Percentiles rank a stretch among this genome's conserved stretches.
These are phyloP conservation scores for Penicillium rolfsii DNA, from an alignment of 2,329 filamentous ascomycete genomes.

Conservation along the genomic window DNA sequence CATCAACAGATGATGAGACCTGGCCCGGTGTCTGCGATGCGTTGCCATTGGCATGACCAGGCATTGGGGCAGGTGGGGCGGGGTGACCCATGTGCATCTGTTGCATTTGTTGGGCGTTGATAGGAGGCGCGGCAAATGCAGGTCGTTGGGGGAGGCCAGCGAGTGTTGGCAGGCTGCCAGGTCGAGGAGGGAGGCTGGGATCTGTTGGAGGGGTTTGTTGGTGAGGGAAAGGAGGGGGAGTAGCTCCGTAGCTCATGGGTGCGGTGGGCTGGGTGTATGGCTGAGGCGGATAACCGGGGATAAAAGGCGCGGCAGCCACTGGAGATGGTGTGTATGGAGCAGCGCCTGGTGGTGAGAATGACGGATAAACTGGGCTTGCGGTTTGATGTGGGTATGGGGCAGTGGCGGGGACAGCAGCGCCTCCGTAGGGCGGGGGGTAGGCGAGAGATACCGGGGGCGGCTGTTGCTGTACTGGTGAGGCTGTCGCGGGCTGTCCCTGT, in stretches of 20 bases:
- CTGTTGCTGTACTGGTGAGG: conserved; percentile 33
- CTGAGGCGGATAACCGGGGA: conserved; percentile 39
- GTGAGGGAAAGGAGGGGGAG: conserved; percentile 47
- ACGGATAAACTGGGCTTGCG: conserved; percentile 42
- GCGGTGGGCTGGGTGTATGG: conserved; percentile 36
- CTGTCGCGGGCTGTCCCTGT: conserved; percentile 38
- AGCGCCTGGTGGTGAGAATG: conserved; percentile 41
- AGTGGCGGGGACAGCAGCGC: conserved; percentile 35
- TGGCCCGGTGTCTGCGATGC: conserved; percentile 26
- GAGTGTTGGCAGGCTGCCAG: conserved; percentile 58
- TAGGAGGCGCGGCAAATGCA: conserved; percentile 57
- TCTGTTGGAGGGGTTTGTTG: conserved; percentile 46
- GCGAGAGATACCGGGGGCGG: conserved; percentile 39
- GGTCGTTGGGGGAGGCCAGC: conserved; percentile 65
- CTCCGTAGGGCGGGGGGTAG: conserved; percentile 48
- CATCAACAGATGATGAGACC: conserved; percentile 53
- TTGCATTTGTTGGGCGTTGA: conserved; percentile 59
- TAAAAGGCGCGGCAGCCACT: conserved; percentile 35
- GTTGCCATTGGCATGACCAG: conserved; percentile 37
- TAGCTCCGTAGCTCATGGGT: conserved; percentile 40
- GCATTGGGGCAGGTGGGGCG: conserved; percentile 33
- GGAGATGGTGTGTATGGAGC: conserved; percentile 35
- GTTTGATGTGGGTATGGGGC: conserved; percentile 47
- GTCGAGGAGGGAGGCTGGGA: conserved; percentile 50
- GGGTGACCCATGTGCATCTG: conserved; percentile 59